Percentiles rank a stretch among this genome's conserved stretches.
These are phyloP conservation scores for Excoecaria cochinchinensis DNA, from an alignment of 345 rosid genomes.

Conservation along the genomic window DNA sequence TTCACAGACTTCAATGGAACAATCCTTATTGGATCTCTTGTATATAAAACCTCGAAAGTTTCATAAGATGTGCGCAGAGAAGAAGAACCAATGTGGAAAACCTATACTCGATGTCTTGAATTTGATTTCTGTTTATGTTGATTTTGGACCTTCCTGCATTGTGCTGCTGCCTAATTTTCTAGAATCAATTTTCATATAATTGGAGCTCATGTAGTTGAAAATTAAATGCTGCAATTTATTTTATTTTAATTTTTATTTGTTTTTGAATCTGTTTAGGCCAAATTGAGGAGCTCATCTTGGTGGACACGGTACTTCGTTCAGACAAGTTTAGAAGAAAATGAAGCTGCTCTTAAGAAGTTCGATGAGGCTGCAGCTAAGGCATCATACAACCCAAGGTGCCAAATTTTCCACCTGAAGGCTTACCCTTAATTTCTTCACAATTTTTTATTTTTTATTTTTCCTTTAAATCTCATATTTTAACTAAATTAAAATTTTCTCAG, in stretches of 20 bases:
- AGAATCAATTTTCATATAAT: background rate
- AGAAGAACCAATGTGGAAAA: no score
- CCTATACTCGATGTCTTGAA: background rate
- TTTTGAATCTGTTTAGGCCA: slow-evolving; percentile 40
- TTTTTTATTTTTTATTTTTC: background rate
- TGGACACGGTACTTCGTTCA: slow-evolving; percentile 66
- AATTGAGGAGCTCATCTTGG: slow-evolving; percentile 73
- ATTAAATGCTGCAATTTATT: no score
- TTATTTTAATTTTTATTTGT: no score
- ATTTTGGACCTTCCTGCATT: background rate
- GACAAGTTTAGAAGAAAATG: slow-evolving; percentile 64
- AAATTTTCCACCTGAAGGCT: slow-evolving; percentile 25
- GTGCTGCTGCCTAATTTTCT: background rate
- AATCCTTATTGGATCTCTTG: no score
- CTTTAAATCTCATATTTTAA: background rate
- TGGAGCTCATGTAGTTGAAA: no score
- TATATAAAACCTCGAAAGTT: no score
- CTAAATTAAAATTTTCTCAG: background rate
- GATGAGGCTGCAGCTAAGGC: slow-evolving; percentile 16
- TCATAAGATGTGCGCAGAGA: no score
- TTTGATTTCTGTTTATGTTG: background rate
- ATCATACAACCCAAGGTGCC: slow-evolving; percentile 21
- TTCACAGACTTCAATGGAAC: no score
- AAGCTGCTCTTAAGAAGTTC: slow-evolving; percentile 51
- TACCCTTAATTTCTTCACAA: slow-evolving; percentile 10